Conservation (phyloP, 106 monocot genomes). For the Iris macrosiphon region DNA sequence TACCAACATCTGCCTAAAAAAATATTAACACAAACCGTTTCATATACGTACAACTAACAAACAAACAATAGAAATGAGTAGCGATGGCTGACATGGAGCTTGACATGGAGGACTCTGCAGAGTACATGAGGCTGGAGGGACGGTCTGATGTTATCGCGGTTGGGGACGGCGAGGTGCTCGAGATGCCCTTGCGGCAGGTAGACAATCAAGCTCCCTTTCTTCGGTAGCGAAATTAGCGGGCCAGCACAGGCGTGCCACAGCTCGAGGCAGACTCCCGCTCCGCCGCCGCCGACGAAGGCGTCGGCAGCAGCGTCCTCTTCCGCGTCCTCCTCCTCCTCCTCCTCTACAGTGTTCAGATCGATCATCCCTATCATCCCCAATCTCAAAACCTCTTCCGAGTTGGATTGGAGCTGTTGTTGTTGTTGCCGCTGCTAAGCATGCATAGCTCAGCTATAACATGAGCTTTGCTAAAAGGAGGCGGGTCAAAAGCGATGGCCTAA, state of each 20-base stretch:
- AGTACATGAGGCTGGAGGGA: conserved; percentile 73
- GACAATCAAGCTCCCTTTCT: conserved; percentile 71
- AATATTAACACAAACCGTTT: neutral
- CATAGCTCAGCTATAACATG: neutral
- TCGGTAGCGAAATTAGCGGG: conserved; percentile 61
- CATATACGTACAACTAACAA: neutral
- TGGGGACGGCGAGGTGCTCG: conserved; percentile 30
- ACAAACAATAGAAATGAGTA: neutral
- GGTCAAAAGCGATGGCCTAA: conserved; percentile 12
- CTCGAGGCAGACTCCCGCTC: conserved; percentile 67
- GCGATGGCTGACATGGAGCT: conserved; percentile 41
- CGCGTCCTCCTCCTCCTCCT: conserved; percentile 3
- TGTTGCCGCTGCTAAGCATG: too few species aligned
- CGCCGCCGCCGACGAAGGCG: neutral
- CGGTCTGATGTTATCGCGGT: neutral
- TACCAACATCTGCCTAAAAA: conserved; percentile 66
- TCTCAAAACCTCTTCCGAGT: too few species aligned
- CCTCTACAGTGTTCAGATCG: conserved; percentile 84
- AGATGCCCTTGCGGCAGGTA: conserved; percentile 94
- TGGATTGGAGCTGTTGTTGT: too few species aligned
- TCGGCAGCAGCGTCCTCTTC: conserved; percentile 14
- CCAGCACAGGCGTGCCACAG: conserved; percentile 98
- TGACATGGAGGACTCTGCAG: conserved; percentile 77
- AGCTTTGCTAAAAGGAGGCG: conserved; percentile 17
- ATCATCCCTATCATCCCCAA: conserved; percentile 37